Conservation (phyloP, 225 moss, liverwort and hornwort species). For the Polytrichum commune region DNA sequence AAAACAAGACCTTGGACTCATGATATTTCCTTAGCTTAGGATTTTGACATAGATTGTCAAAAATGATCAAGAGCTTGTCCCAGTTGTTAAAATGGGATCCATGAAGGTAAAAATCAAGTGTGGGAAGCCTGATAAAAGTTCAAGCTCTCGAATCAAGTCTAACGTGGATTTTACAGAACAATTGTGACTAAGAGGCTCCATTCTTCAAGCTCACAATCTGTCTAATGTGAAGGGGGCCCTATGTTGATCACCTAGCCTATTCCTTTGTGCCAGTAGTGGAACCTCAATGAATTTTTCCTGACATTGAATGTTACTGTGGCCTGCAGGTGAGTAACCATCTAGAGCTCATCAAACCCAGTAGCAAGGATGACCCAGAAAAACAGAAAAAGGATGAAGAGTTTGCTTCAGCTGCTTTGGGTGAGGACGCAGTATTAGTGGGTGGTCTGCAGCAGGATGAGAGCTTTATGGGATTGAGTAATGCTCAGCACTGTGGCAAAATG, state of each 20-base stretch:
- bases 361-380: slow-evolving; percentile 73
- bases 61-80: too few species aligned
- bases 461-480: slow-evolving; percentile 83
- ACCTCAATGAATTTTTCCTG: not conserved
- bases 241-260: not conserved
- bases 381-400: slow-evolving; percentile 74
- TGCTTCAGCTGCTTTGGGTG: slow-evolving; percentile 73
- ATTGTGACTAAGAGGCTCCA: too few species aligned
- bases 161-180: too few species aligned
- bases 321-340: slow-evolving; percentile 92
- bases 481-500: slow-evolving; percentile 95
- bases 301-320: not conserved
- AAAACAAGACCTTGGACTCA: too few species aligned
- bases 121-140: too few species aligned
- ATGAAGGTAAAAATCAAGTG: too few species aligned
- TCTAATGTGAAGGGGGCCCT: too few species aligned
- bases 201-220: too few species aligned
- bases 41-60: too few species aligned
- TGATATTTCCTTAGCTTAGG: too few species aligned
- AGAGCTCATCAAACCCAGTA: slow-evolving; percentile 86
- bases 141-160: too few species aligned
- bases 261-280: not conserved
- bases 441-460: slow-evolving; percentile 77
- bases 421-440: slow-evolving; percentile 67
- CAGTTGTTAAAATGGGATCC: too few species aligned